A percentile compares a stretch with the other conserved stretches of the same genome.
phyloP scores from a whole-genome alignment of 176 grass and related monocot genomes.

The Triticum aestivum region IWGSC_CS_RefSeq_v2.1 NC_057809.1:459186777-459187276 shows the following conservation, averaged over 20 bases:
- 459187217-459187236: background rate
- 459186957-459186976: background rate
- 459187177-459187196: constrained; percentile 34
- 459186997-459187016: background rate
- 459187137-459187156: constrained; percentile 29
- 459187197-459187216: background rate
- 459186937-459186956: background rate
- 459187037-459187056: background rate
- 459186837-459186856: background rate
- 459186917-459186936: background rate
- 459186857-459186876: background rate
- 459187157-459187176: constrained; percentile 29
- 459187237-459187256: background rate
- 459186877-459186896: background rate
- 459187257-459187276: background rate
- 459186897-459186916: background rate
- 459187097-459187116: constrained; percentile 27
- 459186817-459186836: background rate
- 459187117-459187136: constrained; percentile 22
- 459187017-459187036: background rate
- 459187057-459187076: constrained; percentile 17
- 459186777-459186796: no score
- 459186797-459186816: no score
- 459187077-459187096: constrained; percentile 15
- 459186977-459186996: background rate